Conservation (phyloP, 768 basidiomycete species). For the Hysterangium stoloniferum region DNA sequence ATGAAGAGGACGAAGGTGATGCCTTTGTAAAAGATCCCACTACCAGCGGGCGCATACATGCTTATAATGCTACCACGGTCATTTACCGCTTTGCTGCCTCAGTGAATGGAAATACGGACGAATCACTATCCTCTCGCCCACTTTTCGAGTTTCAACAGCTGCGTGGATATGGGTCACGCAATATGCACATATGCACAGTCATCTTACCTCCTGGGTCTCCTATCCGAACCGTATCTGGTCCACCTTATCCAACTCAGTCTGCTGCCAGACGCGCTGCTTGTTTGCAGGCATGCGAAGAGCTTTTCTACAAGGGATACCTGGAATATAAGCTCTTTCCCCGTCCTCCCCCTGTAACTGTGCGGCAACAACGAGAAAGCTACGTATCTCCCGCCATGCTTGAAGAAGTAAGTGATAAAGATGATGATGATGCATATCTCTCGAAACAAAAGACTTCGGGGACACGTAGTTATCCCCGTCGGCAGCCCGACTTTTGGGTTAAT, state of each 20-base stretch:
- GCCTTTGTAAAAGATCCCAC: conserved; percentile 51
- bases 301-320: conserved; percentile 45
- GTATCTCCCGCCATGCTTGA: conserved; percentile 12
- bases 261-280: conserved; percentile 56
- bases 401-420: conserved; percentile 15
- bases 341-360: conserved; percentile 33
- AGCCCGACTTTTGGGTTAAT: conserved; percentile 62
- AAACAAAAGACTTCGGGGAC: conserved; percentile 32
- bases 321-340: conserved; percentile 32
- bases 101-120: conserved; percentile 5
- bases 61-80: conserved; percentile 48
- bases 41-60: conserved; percentile 50
- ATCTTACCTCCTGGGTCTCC: conserved; percentile 37
- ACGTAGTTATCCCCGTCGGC: conserved; percentile 48
- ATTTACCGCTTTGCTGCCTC: conserved; percentile 43
- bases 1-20: conserved; percentile 31
- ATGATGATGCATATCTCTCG: conserved; percentile 17
- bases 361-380: conserved; percentile 11
- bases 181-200: conserved; percentile 40
- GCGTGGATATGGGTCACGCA: conserved; percentile 22
- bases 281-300: conserved; percentile 43
- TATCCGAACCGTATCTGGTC: conserved; percentile 36
- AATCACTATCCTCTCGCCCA: conserved; percentile 15
- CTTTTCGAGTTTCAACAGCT: conserved; percentile 36
- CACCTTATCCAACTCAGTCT: conserved; percentile 35